These are phyloP conservation scores for Clavispora asparagi DNA, from an alignment of 805 yeast genomes.

Conservation along the genomic window DNA sequence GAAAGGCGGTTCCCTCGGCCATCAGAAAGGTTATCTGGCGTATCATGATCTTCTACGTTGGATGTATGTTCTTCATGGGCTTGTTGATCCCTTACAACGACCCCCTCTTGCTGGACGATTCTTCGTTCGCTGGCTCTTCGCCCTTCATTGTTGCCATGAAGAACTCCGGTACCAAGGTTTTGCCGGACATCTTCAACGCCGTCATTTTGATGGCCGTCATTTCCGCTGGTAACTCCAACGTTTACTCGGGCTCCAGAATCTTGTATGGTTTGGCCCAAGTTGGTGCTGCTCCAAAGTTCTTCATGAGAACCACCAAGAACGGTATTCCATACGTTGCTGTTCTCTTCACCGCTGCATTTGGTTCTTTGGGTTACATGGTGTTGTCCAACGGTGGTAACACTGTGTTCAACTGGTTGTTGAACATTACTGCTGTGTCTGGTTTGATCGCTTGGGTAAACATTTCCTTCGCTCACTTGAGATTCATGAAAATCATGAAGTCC, in stretches of 20 bases:
- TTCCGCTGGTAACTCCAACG: constrained; percentile 77
- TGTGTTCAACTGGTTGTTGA: constrained; percentile 69
- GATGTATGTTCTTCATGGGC: constrained; percentile 64
- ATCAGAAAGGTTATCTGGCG: constrained; percentile 64
- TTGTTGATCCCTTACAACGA: constrained; percentile 66
- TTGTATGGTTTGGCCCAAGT: constrained; percentile 61
- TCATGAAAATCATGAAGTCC: constrained; percentile 57
- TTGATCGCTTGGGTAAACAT: constrained; percentile 70
- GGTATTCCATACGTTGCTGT: constrained; percentile 25
- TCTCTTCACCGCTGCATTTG: constrained; percentile 52
- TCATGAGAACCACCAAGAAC: constrained; percentile 41
- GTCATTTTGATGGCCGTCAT: constrained; percentile 61
- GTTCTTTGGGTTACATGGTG: constrained; percentile 59
- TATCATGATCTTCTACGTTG: constrained; percentile 60
- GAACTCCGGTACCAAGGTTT: constrained; percentile 59
- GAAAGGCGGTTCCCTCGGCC: constrained; percentile 67
- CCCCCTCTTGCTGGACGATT: constrained; percentile 35
- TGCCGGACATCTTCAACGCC: constrained; percentile 70
- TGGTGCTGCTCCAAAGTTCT: constrained; percentile 51
- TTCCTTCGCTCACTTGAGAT: constrained; percentile 59
- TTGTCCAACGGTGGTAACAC: constrained; percentile 46
- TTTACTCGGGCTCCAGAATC: constrained; percentile 67
- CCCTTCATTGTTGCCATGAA: constrained; percentile 71
- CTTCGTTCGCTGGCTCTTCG: constrained; percentile 46
- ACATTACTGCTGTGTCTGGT: constrained; percentile 75